Evolutionary conservation across 1,284 basidiomycete genomes (phyloP), one percentile per base, ranked within the genome.

Genomic region (Erythrobasidium hasegawianum): DNA sequence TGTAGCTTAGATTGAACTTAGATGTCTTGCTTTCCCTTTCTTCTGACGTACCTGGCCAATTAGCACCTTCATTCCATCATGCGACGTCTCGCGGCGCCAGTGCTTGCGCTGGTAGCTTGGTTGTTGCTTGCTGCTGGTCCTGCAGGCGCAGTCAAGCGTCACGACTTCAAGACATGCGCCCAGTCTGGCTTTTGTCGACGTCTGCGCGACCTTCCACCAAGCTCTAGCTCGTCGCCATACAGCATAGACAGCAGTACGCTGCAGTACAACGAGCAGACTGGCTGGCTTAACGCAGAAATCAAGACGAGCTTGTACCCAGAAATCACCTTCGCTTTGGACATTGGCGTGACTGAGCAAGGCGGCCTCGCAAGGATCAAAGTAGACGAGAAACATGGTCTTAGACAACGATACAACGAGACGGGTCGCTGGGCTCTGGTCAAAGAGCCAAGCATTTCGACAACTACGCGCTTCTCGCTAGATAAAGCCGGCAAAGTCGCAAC

Each of bases 101-200:
- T n/a, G 55, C 41, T 57, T 8, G 40, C 39, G 14, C 11, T 57
- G 26, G 29, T 45, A 10, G 24, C 29, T 18, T 53, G 4, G 4
- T 33, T 67, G 1, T 58, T 64, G 53, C 64, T 68, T 24, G 18
- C 57, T 59, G 38, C 16, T 67, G 40, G 43, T 10, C 24, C 57
- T 13, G 56, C 40, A 26, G n/a, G 72, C 13, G 53, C 40, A 13
- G 61, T 81, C 65, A 82, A 82, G 73, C 76, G 81, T 41, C 83
- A 87, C 68, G 90, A 96, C 78, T 96, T 93, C 82, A 96, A 95
- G 79, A 90, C 85, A 68, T 96, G 93, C 76, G 82, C 83, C 18
- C 89, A 96, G 77, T 84, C 89, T 0, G 89, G 88, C 14, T 96
- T 97, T 80, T 96, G 93, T 80, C 85, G 89, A 54, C 83, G 92